These are phyloP conservation scores for Magnusiomyces clavatus DNA, from an alignment of 1,139 yeast species.

Conservation along the genomic window DNA sequence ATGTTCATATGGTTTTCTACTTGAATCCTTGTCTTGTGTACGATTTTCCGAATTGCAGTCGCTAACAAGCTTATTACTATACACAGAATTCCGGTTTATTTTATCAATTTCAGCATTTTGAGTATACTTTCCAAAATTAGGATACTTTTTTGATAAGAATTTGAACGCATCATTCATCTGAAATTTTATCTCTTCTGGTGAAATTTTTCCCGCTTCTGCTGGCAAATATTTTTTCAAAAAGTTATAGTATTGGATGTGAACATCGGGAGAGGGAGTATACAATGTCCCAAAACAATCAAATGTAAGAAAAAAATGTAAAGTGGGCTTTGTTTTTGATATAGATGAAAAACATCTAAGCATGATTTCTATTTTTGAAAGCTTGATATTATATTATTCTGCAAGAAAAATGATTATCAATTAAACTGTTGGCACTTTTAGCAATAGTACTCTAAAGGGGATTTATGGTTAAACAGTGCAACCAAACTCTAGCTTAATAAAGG, in stretches of 20 bases:
- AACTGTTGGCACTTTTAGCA: too few relatives aligned
- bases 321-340: background rate
- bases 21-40: too few relatives aligned
- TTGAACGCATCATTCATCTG: slow-evolving; percentile 18
- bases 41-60: too few relatives aligned
- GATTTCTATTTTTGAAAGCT: too few relatives aligned
- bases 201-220: background rate
- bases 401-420: too few relatives aligned
- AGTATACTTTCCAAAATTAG: slow-evolving; percentile 22
- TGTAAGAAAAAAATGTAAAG: slow-evolving; percentile 13
- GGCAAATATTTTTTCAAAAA: slow-evolving; percentile 14
- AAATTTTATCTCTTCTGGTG: slow-evolving; percentile 12
- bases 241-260: slow-evolving; percentile 20
- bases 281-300: slow-evolving; percentile 29
- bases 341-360: background rate
- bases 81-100: too few relatives aligned
- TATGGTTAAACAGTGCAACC: too few relatives aligned
- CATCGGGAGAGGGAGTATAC: slow-evolving; percentile 20
- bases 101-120: slow-evolving; percentile 6
- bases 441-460: too few relatives aligned
- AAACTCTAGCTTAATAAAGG: too few relatives aligned
- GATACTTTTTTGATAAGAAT: slow-evolving; percentile 15
- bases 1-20: too few relatives aligned
- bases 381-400: too few relatives aligned
- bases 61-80: background rate